These are phyloP conservation scores for Triticum timopheevii DNA, from an alignment of 176 grass and related monocot genomes.

Conservation along the genomic window DNA sequence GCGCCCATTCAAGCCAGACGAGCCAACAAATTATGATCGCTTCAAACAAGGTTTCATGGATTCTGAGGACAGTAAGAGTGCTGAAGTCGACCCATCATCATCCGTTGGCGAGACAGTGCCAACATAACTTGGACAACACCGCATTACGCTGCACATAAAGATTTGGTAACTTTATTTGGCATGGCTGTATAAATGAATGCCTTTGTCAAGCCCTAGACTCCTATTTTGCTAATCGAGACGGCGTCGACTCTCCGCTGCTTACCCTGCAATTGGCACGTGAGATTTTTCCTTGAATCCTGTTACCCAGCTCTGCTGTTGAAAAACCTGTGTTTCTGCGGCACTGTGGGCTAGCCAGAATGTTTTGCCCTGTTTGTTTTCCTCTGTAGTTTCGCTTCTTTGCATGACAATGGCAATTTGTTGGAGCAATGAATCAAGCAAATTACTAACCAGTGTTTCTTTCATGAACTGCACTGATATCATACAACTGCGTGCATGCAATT, in stretches of 20 bases:
- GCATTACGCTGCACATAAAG: background rate
- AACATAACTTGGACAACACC: slow-evolving; percentile 24
- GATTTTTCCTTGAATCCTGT: slow-evolving; percentile 6
- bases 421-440: background rate
- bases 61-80: slow-evolving; percentile 38
- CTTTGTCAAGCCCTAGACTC: background rate
- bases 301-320: background rate
- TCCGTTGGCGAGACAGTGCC: slow-evolving; percentile 40
- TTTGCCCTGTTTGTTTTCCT: background rate
- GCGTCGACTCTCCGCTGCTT: background rate
- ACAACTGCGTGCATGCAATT: background rate
- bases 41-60: slow-evolving; percentile 78
- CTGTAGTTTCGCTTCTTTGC: background rate
- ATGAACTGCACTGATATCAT: background rate
- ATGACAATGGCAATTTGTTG: background rate
- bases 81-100: slow-evolving; percentile 34
- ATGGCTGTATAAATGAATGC: slow-evolving; percentile 16
- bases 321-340: background rate
- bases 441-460: background rate
- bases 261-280: background rate
- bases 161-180: background rate
- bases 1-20: slow-evolving; percentile 60
- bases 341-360: background rate
- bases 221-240: background rate
- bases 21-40: slow-evolving; percentile 72